These are phyloP conservation scores for Tricholoma hemisulphureum DNA, from an alignment of 768 basidiomycete species.

Conservation along the genomic window DNA sequence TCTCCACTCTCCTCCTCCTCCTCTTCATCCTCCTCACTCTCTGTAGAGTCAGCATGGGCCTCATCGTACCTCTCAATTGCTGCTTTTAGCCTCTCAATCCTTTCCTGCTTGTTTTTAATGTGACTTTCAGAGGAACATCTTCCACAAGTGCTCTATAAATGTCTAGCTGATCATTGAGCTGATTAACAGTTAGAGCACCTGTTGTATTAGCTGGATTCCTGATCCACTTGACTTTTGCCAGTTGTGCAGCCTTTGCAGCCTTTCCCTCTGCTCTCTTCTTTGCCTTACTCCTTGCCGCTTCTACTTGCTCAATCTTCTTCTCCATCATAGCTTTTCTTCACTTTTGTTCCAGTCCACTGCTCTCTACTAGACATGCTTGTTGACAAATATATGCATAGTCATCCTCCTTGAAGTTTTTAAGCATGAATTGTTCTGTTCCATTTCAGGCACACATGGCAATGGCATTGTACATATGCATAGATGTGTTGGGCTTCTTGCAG, in stretches of 20 bases:
- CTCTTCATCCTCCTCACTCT: not conserved
- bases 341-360: no score
- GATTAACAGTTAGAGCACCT: not conserved
- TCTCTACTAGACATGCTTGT: no score
- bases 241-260: not conserved
- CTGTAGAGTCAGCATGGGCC: not conserved
- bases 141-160: not conserved
- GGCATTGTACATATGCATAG: conserved; percentile 24
- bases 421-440: conserved; percentile 24
- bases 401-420: conserved; percentile 7
- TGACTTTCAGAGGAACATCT: not conserved
- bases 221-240: not conserved
- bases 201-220: not conserved
- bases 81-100: not conserved
- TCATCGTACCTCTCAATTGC: not conserved
- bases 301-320: conserved; percentile 1
- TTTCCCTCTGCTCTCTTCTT: not conserved
- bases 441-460: conserved; percentile 23
- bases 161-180: not conserved
- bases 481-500: conserved; percentile 12
- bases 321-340: no score
- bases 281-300: not conserved
- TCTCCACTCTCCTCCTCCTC: no score
- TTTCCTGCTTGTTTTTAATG: not conserved
- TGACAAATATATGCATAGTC: no score